Evolutionary conservation across 768 basidiomycete genomes (phyloP).

Genomic region (Agrocybe praecox): DNA sequence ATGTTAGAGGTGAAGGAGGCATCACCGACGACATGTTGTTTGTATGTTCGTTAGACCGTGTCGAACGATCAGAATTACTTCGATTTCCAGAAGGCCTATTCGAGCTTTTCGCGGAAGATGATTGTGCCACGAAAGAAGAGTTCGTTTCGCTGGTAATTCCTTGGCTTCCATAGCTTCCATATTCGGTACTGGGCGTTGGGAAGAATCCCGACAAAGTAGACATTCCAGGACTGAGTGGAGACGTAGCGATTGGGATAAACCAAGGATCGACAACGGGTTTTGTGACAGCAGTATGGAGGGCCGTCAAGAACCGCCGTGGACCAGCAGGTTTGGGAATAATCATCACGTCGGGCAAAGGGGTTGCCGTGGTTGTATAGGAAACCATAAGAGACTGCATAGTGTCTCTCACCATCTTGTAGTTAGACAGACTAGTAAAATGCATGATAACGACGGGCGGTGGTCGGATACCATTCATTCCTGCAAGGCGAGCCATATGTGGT

Average conservation of each 20-base stretch:
- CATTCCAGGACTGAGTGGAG: constrained; percentile 77
- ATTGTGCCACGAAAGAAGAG: constrained; percentile 11
- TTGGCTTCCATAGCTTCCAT: constrained; percentile 9
- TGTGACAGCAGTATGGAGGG: constrained; percentile 86
- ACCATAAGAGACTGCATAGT: constrained; percentile 70
- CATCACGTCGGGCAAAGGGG: constrained; percentile 83
- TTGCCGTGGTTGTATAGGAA: constrained; percentile 43
- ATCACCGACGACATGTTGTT: constrained; percentile 24
- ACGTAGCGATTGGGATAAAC: constrained; percentile 93
- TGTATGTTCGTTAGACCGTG: constrained; percentile 54
- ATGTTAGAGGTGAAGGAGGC: constrained; percentile 73
- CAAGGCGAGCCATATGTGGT: constrained; percentile 69
- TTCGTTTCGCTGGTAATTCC: background rate
- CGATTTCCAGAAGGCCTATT: constrained; percentile 50
- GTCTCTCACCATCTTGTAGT: constrained; percentile 89
- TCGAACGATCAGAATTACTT: constrained; percentile 62
- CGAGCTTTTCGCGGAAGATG: constrained; percentile 26
- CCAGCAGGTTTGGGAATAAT: constrained; percentile 98
- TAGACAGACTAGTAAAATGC: constrained; percentile 89
- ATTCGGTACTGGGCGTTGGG: constrained; percentile 35
- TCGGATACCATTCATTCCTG: constrained; percentile 30
- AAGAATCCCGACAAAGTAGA: constrained; percentile 38
- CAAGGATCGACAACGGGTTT: constrained; percentile 89
- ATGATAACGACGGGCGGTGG: constrained; percentile 60
- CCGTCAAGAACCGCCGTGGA: constrained; percentile 89